Conservation (phyloP, 2,329 filamentous ascomycete genomes). For the Xylariales sp. region DNA sequence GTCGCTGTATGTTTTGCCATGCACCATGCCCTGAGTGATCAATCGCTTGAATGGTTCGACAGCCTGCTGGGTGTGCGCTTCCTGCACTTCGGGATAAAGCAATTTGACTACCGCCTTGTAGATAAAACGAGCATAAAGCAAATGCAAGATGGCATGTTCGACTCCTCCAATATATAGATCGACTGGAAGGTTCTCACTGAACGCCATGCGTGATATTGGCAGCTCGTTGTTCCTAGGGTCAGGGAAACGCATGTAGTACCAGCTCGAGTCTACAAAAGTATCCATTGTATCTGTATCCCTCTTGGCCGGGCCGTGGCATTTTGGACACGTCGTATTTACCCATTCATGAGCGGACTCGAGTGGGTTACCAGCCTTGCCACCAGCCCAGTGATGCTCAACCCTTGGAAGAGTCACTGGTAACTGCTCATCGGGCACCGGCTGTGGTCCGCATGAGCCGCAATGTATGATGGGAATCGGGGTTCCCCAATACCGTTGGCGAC, state of each 20-base stretch:
- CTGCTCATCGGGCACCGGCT: slow-evolving; percentile 71
- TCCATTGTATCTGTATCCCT: slow-evolving; percentile 95
- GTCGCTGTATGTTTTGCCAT: slow-evolving; percentile 77
- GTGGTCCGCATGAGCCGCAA: slow-evolving; percentile 69
- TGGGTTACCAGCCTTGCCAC: slow-evolving; percentile 70
- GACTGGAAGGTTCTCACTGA: slow-evolving; percentile 61
- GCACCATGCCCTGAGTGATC: slow-evolving; percentile 89
- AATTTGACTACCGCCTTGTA: slow-evolving; percentile 74
- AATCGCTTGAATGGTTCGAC: slow-evolving; percentile 80
- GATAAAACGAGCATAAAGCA: slow-evolving; percentile 85
- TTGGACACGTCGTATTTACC: slow-evolving; percentile 71
- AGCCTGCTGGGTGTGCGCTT: slow-evolving; percentile 1
- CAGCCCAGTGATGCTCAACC: slow-evolving; percentile 63
- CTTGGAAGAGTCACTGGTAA: slow-evolving; percentile 73
- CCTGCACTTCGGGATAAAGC: slow-evolving; percentile 32
- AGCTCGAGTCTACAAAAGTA: slow-evolving; percentile 92
- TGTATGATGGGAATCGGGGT: slow-evolving; percentile 86
- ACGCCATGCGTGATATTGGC: slow-evolving; percentile 58
- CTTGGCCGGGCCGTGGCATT: slow-evolving; percentile 65
- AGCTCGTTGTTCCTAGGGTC: slow-evolving; percentile 61
- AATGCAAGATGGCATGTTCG: slow-evolving; percentile 85
- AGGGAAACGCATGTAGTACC: slow-evolving; percentile 82
- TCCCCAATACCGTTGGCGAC: slow-evolving; percentile 90
- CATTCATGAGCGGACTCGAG: slow-evolving; percentile 69
- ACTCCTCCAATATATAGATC: slow-evolving; percentile 88